These are phyloP conservation scores for Aspergillus fischeri DNA, from an alignment of 2,329 filamentous ascomycete genomes.

Conservation along the genomic window DNA sequence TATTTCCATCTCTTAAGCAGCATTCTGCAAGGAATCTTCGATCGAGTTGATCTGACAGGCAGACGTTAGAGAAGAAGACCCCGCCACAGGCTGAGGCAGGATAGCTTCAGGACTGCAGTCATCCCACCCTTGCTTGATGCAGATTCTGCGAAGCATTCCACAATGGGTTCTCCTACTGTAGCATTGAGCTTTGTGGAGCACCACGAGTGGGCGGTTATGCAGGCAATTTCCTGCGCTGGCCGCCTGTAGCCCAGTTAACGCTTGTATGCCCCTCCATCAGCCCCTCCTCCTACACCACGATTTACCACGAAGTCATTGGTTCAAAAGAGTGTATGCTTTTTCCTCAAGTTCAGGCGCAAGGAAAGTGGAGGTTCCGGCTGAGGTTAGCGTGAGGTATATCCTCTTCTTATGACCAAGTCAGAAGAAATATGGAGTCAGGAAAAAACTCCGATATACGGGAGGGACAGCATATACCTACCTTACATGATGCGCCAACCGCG, in stretches of 20 bases:
- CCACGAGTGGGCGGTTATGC: not conserved
- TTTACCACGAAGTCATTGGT: not conserved
- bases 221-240: not conserved
- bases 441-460: not conserved
- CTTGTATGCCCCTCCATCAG: not conserved
- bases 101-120: not conserved
- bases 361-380: too few species aligned
- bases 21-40: not conserved
- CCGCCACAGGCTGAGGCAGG: not conserved
- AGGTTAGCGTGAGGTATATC: not conserved
- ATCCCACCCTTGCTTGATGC: not conserved
- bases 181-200: not conserved
- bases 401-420: not conserved
- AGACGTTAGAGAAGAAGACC: not conserved
- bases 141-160: not conserved
- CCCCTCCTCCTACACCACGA: not conserved
- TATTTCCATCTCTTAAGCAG: not conserved
- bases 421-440: not conserved
- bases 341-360: not conserved
- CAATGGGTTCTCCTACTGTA: not conserved
- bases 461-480: not conserved
- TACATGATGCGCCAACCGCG: not conserved
- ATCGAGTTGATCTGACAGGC: not conserved
- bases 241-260: not conserved
- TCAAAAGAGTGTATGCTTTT: not conserved